Evolutionary conservation across 768 basidiomycete genomes (phyloP).

Genomic region (Kwoniella europaea): DNA sequence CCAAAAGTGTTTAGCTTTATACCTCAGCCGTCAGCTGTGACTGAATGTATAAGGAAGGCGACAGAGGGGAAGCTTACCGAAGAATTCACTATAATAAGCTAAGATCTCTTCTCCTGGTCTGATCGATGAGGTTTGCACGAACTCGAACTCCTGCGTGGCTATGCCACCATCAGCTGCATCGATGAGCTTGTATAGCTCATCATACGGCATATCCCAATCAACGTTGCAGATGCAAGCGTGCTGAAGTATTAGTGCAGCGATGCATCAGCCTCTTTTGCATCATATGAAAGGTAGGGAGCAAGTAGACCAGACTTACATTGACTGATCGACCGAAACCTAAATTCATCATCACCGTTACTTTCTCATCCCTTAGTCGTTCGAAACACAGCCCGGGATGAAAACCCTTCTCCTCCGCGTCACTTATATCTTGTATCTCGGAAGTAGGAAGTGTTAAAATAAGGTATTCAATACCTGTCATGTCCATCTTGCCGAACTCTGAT

Average conservation of each 20-base stretch:
- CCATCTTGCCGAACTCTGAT: not conserved
- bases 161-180: conserved; percentile 3
- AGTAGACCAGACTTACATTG: conserved; percentile 2
- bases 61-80: conserved; percentile 3
- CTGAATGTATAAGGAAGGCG: too few relatives aligned
- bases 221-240: conserved; percentile 4
- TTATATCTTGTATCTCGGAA: not conserved
- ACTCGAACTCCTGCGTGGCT: not conserved
- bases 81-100: conserved; percentile 11
- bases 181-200: not conserved
- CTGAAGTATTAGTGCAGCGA: not conserved
- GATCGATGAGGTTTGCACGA: not conserved
- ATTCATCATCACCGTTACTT: not conserved
- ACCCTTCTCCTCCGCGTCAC: not conserved
- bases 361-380: not conserved
- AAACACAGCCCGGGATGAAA: conserved; percentile 1
- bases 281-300: too few relatives aligned
- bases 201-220: conserved; percentile 1
- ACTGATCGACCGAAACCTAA: conserved; percentile 7
- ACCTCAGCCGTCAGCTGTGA: not conserved
- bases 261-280: not conserved
- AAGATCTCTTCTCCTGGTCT: conserved; percentile 8
- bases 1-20: conserved; percentile 3
- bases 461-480: not conserved
- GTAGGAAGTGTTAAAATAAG: not conserved